A percentile compares a stretch with the other conserved stretches of the same genome.
phyloP scores from a whole-genome alignment of 345 rosid species.

The Aurinia saxatilis region DNA sequence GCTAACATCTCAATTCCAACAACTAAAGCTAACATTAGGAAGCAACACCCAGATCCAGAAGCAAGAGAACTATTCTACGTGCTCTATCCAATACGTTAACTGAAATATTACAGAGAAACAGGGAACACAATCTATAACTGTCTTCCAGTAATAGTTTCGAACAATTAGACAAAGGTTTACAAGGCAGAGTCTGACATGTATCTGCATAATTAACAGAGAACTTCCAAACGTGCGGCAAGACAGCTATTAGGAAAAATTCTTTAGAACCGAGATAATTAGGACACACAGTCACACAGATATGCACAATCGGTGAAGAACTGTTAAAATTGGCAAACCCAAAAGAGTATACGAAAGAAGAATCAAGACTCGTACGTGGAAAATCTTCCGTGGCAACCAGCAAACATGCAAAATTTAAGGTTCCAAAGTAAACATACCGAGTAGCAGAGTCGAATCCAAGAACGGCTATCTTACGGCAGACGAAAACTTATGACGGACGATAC shows the following conservation, averaged over 20 bases:
- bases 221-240: not conserved
- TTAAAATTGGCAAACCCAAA: not conserved
- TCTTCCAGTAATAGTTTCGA: not conserved
- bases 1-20: not conserved
- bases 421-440: not conserved
- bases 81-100: not conserved
- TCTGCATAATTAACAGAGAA: not conserved
- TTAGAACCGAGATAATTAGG: too few relatives aligned
- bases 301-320: too few relatives aligned
- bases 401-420: not conserved
- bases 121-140: not conserved
- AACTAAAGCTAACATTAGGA: not conserved
- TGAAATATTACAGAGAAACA: not conserved
- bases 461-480: constrained; percentile 2
- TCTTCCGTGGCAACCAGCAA: not conserved
- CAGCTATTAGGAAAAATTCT: too few relatives aligned
- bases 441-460: not conserved
- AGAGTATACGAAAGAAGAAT: not conserved
- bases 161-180: not conserved
- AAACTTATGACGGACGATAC: not conserved
- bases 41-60: not conserved
- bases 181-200: too few relatives aligned
- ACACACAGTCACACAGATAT: not conserved
- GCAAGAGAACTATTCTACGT: too few relatives aligned
- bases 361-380: not conserved